These are phyloP conservation scores for Barbatosphaeria neglecta DNA, from an alignment of 495 filamentous ascomycete genomes.

Conservation along the genomic window DNA sequence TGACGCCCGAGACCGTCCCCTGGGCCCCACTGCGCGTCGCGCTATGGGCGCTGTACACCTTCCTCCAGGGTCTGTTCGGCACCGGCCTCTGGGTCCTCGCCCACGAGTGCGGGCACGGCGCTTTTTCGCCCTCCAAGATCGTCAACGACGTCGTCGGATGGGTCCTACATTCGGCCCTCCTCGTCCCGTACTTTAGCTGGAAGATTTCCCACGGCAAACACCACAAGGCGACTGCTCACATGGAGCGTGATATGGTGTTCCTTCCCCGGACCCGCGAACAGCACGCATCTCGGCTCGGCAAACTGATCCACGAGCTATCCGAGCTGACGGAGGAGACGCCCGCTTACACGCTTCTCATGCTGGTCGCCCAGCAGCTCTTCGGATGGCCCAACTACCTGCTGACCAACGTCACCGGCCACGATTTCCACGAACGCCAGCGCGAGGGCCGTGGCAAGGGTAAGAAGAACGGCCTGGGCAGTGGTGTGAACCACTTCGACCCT, in stretches of 20 bases:
- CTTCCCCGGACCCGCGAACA: slow-evolving; percentile 73
- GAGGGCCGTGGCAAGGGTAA: slow-evolving; percentile 89
- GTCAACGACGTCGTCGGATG: slow-evolving; percentile 82
- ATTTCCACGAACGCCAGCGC: slow-evolving; percentile 69
- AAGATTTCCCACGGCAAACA: slow-evolving; percentile 89
- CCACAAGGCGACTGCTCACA: slow-evolving; percentile 90
- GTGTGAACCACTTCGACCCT: slow-evolving; percentile 93
- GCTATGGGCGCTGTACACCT: slow-evolving; percentile 59
- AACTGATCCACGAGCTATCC: slow-evolving; percentile 60
- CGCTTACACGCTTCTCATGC: slow-evolving; percentile 59
- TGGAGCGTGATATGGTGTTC: slow-evolving; percentile 97
- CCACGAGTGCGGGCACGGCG: slow-evolving; percentile 81
- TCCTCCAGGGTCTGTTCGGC: slow-evolving; percentile 64
- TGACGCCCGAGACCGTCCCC: slow-evolving; percentile 47
- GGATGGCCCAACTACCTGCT: slow-evolving; percentile 84
- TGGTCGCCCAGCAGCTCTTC: slow-evolving; percentile 73
- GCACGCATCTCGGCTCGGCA: slow-evolving; percentile 59
- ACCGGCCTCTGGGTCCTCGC: slow-evolving; percentile 79
- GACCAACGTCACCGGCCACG: slow-evolving; percentile 88
- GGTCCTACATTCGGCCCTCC: slow-evolving; percentile 67
- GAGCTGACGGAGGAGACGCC: slow-evolving; percentile 94
- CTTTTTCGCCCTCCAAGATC: slow-evolving; percentile 68
- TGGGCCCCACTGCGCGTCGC: slow-evolving; percentile 41
- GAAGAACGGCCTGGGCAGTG: slow-evolving; percentile 62
- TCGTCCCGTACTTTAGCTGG: slow-evolving; percentile 89